Conservation (phyloP, 345 rosid species). For the Acer campestre region DNA sequence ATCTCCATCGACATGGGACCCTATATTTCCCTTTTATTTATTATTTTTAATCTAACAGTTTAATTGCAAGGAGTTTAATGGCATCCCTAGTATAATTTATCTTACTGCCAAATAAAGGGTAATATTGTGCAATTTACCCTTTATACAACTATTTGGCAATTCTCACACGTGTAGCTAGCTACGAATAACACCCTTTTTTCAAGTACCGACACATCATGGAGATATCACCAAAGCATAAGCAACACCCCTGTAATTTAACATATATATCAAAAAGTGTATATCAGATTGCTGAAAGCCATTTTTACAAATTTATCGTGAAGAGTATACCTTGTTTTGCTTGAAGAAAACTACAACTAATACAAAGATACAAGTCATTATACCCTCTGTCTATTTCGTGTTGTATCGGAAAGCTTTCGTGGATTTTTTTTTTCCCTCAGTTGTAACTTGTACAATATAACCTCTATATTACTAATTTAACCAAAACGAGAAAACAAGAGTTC, state of each 20-base stretch:
- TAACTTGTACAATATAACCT: constrained; percentile 25
- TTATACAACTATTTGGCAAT: too few species aligned
- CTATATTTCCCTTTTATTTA: too few species aligned
- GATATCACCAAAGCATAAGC: neutral
- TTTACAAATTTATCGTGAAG: neutral
- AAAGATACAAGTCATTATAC: neutral
- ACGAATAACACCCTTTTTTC: neutral
- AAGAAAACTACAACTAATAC: neutral
- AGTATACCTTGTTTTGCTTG: neutral
- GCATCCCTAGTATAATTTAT: too few species aligned
- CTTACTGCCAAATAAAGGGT: too few species aligned
- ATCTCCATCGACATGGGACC: too few species aligned
- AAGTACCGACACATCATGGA: neutral
- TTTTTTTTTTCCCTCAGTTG: constrained; percentile 23
- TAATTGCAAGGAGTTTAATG: too few species aligned
- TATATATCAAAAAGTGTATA: neutral
- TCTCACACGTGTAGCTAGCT: neutral
- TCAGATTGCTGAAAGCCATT: neutral
- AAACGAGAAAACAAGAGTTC: constrained; percentile 15
- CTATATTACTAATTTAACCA: constrained; percentile 16
- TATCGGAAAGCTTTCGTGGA: constrained; percentile 8
- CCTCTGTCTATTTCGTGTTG: neutral
- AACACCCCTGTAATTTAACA: neutral
- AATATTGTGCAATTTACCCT: too few species aligned
- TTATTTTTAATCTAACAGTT: too few species aligned